Conservation (phyloP, 1,139 yeast genomes). For the Blastobotrys ciferrii region DNA sequence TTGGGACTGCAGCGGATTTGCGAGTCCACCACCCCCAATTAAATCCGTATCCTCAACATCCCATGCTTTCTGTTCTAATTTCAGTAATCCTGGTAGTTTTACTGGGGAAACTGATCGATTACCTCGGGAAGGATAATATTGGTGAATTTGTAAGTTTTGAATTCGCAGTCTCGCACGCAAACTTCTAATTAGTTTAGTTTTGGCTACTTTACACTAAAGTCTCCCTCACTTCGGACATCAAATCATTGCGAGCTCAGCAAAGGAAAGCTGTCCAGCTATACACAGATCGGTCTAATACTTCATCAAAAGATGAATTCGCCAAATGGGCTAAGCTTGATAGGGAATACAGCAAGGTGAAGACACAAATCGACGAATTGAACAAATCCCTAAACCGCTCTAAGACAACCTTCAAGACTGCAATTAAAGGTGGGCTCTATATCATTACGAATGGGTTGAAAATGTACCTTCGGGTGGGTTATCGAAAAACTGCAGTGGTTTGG, state of each 20-base stretch:
- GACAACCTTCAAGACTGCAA: conserved; percentile 37
- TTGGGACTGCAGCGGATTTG: no score
- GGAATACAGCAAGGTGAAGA: conserved; percentile 55
- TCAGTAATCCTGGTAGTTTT: conserved; percentile 30
- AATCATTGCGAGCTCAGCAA: conserved; percentile 43
- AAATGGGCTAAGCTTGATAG: conserved; percentile 93
- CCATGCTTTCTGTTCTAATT: not conserved
- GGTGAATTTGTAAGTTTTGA: conserved; percentile 25
- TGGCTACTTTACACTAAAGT: conserved; percentile 46
- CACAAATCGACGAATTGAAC: conserved; percentile 49
- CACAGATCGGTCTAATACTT: conserved; percentile 56
- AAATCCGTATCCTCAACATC: no score
- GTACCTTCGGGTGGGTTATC: conserved; percentile 53
- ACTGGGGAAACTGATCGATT: conserved; percentile 23
- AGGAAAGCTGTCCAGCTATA: conserved; percentile 49
- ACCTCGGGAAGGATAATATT: conserved; percentile 31
- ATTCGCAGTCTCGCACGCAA: conserved; percentile 11
- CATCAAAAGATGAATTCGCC: conserved; percentile 94
- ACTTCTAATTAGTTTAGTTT: not conserved
- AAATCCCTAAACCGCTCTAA: conserved; percentile 27
- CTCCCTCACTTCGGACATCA: conserved; percentile 38
- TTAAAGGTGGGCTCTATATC: conserved; percentile 32
- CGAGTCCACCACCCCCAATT: no score
- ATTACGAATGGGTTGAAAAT: conserved; percentile 42
- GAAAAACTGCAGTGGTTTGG: conserved; percentile 59